phyloP scores from a whole-genome alignment of 2,329 filamentous ascomycete species.

The Verticillium longisporum region DNA sequence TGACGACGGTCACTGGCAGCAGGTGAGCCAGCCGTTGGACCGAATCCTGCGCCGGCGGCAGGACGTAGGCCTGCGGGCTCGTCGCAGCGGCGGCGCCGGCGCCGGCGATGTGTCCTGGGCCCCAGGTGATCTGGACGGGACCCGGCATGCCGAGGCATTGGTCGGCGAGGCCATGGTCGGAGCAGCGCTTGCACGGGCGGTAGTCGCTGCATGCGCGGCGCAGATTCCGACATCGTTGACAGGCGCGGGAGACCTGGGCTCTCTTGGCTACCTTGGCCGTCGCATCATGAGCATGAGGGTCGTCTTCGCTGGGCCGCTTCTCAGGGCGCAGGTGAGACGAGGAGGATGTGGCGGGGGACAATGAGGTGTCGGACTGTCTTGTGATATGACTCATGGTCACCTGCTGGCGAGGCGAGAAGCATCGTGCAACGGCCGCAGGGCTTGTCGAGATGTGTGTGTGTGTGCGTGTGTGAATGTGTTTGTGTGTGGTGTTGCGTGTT shows the following conservation, averaged over 20 bases:
- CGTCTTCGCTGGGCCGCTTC: background rate
- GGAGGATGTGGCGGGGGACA: background rate
- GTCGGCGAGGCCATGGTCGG: slow-evolving; percentile 30
- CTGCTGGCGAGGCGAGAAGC: background rate
- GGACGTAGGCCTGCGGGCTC: slow-evolving; percentile 12
- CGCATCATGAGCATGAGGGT: background rate
- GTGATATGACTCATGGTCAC: background rate
- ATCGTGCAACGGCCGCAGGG: background rate
- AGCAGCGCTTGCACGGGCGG: slow-evolving; percentile 34
- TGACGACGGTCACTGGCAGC: slow-evolving; percentile 24
- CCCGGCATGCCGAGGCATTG: slow-evolving; percentile 23
- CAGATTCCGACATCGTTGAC: slow-evolving; percentile 33
- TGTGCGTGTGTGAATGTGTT: background rate
- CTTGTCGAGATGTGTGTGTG: too few relatives aligned
- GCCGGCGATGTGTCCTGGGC: slow-evolving; percentile 10
- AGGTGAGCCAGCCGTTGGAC: slow-evolving; percentile 24
- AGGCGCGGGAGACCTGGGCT: slow-evolving; percentile 34
- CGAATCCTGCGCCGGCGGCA: slow-evolving; percentile 13
- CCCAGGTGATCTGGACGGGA: slow-evolving; percentile 9
- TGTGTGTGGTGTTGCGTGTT: background rate
- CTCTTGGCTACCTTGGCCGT: slow-evolving; percentile 20
- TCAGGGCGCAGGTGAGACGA: background rate
- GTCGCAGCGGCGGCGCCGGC: background rate
- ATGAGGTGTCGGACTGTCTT: background rate
- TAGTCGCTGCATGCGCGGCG: slow-evolving; percentile 37